A percentile compares a stretch with the other conserved stretches of the same genome.
These are phyloP conservation scores for Spergularia marina DNA, from an alignment of 148 eudicot genomes.

Conservation along the genomic window DNA sequence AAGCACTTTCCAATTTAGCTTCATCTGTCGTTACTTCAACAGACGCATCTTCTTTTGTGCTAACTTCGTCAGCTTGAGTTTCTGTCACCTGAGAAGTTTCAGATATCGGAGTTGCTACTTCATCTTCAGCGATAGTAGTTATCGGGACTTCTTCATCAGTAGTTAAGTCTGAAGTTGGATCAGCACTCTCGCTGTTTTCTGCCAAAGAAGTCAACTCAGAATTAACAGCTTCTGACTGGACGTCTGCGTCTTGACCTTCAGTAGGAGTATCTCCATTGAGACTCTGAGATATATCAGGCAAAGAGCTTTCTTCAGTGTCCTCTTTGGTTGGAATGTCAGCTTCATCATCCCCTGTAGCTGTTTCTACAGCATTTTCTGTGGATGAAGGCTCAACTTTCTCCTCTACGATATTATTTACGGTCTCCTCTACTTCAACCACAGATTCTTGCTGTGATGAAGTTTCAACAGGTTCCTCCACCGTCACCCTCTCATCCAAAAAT, in stretches of 20 bases:
- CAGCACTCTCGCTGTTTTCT: conserved; percentile 6
- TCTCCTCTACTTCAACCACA: conserved; percentile 20
- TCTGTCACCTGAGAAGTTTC: conserved; percentile 14
- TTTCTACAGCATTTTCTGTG: conserved; percentile 3
- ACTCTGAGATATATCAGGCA: conserved; percentile 25
- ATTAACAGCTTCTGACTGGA: conserved; percentile 28
- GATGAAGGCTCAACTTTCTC: conserved; percentile 11
- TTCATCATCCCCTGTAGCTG: conserved; percentile 9
- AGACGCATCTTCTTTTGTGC: conserved; percentile 18
- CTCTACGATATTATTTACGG: neutral
- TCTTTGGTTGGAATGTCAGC: conserved; percentile 17
- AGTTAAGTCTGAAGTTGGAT: conserved; percentile 9
- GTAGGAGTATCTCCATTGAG: conserved; percentile 25
- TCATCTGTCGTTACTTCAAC: conserved; percentile 19
- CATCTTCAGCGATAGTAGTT: conserved; percentile 15
- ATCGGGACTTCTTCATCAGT: conserved; percentile 13
- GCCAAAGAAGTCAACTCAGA: conserved; percentile 27
- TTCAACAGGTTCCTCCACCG: conserved; percentile 33
- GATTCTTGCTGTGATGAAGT: conserved; percentile 12
- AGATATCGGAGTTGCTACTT: conserved; percentile 4
- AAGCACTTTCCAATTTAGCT: conserved; percentile 19
- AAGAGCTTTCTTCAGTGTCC: conserved; percentile 28
- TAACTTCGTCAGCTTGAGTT: conserved; percentile 25
- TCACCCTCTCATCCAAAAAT: conserved; percentile 69
- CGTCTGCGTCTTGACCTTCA: conserved; percentile 30